Evolutionary conservation across 1,139 yeast species (phyloP).

Genomic region (Candida neerlandica): DNA sequence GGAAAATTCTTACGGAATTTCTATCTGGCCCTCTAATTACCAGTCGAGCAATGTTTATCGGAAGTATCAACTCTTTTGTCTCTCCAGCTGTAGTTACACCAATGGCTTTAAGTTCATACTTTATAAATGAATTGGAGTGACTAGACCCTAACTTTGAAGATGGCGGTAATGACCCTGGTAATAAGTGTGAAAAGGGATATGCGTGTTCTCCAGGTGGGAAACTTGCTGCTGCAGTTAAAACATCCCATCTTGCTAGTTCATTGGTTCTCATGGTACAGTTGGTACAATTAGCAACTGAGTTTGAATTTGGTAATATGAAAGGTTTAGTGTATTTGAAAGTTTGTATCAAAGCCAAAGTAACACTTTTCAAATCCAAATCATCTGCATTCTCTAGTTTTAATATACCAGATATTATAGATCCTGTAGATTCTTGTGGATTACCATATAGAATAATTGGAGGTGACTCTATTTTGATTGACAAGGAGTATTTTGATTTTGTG

Average conservation of each 20-base stretch:
- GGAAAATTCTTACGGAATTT: slow-evolving; percentile 86
- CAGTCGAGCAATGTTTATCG: slow-evolving; percentile 77
- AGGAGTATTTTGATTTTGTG: slow-evolving; percentile 14
- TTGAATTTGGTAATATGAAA: slow-evolving; percentile 53
- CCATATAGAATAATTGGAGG: slow-evolving; percentile 93
- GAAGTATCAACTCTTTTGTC: slow-evolving; percentile 52
- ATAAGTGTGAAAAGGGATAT: slow-evolving; percentile 89
- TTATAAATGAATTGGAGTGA: slow-evolving; percentile 56
- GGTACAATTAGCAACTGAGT: slow-evolving; percentile 52
- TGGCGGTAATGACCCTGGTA: slow-evolving; percentile 92
- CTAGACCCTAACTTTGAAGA: slow-evolving; percentile 63
- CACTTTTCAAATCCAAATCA: slow-evolving; percentile 51
- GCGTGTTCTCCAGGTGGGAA: slow-evolving; percentile 73
- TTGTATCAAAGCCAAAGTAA: slow-evolving; percentile 70
- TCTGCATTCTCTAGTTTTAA: slow-evolving; percentile 27
- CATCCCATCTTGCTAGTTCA: slow-evolving; percentile 87
- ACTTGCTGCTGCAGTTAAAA: slow-evolving; percentile 57
- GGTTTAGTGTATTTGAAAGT: slow-evolving; percentile 67
- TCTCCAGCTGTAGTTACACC: slow-evolving; percentile 30
- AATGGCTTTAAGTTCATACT: slow-evolving; percentile 75
- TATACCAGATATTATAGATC: slow-evolving; percentile 83
- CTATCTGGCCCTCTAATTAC: slow-evolving; percentile 81
- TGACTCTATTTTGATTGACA: slow-evolving; percentile 73
- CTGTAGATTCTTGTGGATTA: slow-evolving; percentile 72
- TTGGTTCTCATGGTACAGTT: slow-evolving; percentile 57